Evolutionary conservation across 2,329 filamentous ascomycete species (phyloP).

Genomic region (Helotiales sp.): DNA sequence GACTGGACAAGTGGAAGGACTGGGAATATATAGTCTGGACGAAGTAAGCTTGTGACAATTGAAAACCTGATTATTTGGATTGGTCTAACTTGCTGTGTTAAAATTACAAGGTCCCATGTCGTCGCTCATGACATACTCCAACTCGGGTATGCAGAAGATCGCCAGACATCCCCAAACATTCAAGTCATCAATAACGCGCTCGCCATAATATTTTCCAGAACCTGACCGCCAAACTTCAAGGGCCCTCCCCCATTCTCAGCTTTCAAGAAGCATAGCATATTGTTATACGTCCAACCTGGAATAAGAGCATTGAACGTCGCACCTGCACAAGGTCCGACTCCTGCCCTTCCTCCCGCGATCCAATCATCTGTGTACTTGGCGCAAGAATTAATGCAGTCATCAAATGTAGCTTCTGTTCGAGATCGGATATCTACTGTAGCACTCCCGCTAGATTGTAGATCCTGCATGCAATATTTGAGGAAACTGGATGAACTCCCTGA

Average conservation of each 20-base stretch:
- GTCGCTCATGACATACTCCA: background rate
- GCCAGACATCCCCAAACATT: background rate
- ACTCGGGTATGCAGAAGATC: background rate
- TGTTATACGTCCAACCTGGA: background rate
- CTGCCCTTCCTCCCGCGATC: background rate
- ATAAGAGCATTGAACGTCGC: background rate
- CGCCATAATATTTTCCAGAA: constrained; percentile 1
- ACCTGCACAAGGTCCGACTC: background rate
- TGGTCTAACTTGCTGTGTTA: background rate
- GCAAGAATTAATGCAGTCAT: background rate
- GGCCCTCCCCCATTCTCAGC: background rate
- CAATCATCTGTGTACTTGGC: background rate
- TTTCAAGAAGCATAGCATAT: background rate
- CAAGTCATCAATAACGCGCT: background rate
- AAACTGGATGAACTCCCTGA: background rate
- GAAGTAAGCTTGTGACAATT: too few species aligned
- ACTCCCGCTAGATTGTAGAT: background rate
- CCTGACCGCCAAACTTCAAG: background rate
- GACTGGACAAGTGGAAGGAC: too few species aligned
- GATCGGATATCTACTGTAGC: constrained; percentile 1
- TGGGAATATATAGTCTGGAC: too few species aligned
- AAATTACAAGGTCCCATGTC: background rate
- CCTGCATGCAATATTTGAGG: background rate
- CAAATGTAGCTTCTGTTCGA: background rate
- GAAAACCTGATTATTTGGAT: background rate